Base-by-base conservation (phyloP, 768 basidiomycete species). In the Mycena belliarum region DNA sequence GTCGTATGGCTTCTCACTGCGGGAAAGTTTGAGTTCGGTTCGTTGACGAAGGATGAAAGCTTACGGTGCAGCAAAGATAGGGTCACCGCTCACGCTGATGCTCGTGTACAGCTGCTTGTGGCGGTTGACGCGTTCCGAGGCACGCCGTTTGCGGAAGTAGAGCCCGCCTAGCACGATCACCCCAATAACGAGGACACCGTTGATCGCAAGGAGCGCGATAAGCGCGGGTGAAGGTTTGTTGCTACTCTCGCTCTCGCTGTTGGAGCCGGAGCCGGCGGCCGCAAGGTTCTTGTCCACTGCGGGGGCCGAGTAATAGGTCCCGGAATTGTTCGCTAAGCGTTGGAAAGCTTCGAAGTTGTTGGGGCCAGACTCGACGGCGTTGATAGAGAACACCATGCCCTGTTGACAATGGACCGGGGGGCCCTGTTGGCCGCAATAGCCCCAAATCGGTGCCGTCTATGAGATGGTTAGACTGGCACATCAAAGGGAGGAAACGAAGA, bases 331-430 rank as follows among this genome's bases (percentile, higher is more conserved):
- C 0, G 53, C 54, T 18, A 60, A 32, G 11, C 6, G 10, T 25
- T 64, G 38, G 71, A 78, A 80, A 0, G 76, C 78, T 5, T 61
- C 73, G 57, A 75, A 80, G 61, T 55, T 77, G 59, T 78, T 73
- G 8, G 60, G 60, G 2, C 61, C 56, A 2, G 47, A 32, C 56
- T 58, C 56, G 25, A 69, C 67, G 5, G 79, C 73, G 66, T 79
- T 82, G 55, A 72, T 72, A 14, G 77, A 63, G 66, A 80, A 80
- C 51, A 81, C 80, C 81, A 81, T 82, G 37, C 80, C 79, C 26
- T 68, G 52, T 1, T 68, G 69, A 65, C 81, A 81, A 66, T 82
- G 61, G 0, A 44, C 23, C 4, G 47, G 45, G 2, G 55, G 80
- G 35, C 65, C 69, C 5, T 59, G 38, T 55, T 79, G 78, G 3